phyloP scores from a whole-genome alignment of 2,329 filamentous ascomycete genomes.

The Xylaria sp. region DNA sequence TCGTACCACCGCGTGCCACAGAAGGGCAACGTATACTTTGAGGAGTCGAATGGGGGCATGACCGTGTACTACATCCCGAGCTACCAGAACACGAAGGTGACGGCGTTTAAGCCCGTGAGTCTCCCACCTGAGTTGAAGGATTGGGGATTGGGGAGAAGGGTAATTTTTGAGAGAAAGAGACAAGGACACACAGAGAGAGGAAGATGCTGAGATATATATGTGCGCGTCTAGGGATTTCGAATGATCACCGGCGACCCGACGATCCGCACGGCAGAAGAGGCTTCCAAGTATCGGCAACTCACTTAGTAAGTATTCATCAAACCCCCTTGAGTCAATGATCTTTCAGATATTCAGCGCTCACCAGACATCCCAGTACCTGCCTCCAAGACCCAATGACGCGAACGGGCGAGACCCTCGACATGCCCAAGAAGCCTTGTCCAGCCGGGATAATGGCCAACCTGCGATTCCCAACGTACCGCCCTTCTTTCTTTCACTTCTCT shows the following conservation, averaged over 20 bases:
- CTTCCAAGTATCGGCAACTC: constrained; percentile 54
- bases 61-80: constrained; percentile 57
- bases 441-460: constrained; percentile 56
- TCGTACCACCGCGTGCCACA: constrained; percentile 48
- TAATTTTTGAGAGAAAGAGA: background rate
- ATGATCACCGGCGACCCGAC: constrained; percentile 56
- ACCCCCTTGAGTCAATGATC: too few relatives aligned
- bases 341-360: background rate
- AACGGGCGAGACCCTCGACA: constrained; percentile 52
- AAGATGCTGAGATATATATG: background rate
- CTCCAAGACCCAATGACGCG: constrained; percentile 53
- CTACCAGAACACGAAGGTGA: constrained; percentile 51
- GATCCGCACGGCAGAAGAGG: constrained; percentile 49
- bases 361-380: constrained; percentile 50
- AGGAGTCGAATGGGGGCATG: constrained; percentile 53
- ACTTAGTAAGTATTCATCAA: constrained; percentile 17
- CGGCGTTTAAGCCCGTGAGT: constrained; percentile 55
- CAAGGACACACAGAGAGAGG: background rate
- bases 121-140: background rate
- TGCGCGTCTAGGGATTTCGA: constrained; percentile 50
- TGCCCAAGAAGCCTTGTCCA: constrained; percentile 52
- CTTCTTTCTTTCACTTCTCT: background rate
- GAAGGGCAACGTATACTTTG: constrained; percentile 46
- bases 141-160: background rate
- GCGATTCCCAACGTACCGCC: constrained; percentile 55